Conservation (phyloP, 1,284 basidiomycete genomes). For the Coniophora puteana region DNA sequence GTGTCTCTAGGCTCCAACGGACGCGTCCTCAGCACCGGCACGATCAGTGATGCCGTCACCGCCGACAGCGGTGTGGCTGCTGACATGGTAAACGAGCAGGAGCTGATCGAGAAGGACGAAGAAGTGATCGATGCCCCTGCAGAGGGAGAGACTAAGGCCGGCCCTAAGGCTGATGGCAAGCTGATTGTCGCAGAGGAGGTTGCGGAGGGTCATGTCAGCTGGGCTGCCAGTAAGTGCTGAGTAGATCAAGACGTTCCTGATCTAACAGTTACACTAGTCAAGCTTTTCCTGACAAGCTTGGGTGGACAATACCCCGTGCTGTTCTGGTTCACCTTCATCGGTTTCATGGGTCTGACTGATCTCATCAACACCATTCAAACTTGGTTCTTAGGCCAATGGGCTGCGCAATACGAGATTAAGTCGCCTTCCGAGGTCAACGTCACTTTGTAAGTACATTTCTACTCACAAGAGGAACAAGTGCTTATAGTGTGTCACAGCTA, state of each 20-base stretch:
- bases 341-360: constrained; percentile 21
- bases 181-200: constrained; percentile 62
- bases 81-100: constrained; percentile 19
- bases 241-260: not conserved
- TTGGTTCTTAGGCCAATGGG: constrained; percentile 54
- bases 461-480: not conserved
- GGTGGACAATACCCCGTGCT: constrained; percentile 37
- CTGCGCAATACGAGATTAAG: constrained; percentile 40
- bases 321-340: constrained; percentile 35
- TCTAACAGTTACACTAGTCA: constrained; percentile 18
- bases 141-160: constrained; percentile 3
- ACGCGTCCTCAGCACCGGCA: constrained; percentile 36
- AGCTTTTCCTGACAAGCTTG: constrained; percentile 34
- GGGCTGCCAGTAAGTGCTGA: constrained; percentile 30
- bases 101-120: constrained; percentile 26
- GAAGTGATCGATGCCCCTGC: constrained; percentile 2
- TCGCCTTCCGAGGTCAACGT: constrained; percentile 27
- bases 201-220: constrained; percentile 53
- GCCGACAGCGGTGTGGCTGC: constrained; percentile 30
- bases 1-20: constrained; percentile 52
- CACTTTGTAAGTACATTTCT: constrained; percentile 22
- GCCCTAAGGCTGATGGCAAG: constrained; percentile 35
- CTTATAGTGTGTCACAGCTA: constrained; percentile 22
- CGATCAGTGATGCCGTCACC: constrained; percentile 33
- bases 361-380: constrained; percentile 33